Evolutionary conservation across 352 stramenopile genomes (phyloP).

Genomic region (Pythium diclinum): DNA sequence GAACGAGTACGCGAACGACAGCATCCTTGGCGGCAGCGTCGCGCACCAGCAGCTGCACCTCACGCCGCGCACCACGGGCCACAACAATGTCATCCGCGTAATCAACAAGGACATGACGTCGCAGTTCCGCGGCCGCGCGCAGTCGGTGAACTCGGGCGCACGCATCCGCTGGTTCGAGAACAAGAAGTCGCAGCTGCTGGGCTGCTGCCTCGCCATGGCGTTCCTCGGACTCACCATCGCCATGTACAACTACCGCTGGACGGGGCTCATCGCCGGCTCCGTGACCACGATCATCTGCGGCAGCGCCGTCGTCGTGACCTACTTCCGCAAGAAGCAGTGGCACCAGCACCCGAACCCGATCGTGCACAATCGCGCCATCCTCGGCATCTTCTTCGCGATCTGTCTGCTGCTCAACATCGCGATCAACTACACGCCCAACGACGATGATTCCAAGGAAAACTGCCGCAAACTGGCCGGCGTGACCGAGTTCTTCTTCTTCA

Average conservation of each 20-base stretch:
- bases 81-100: constrained; percentile 83
- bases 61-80: constrained; percentile 46
- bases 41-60: constrained; percentile 60
- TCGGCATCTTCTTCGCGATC: constrained; percentile 84
- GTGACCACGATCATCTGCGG: constrained; percentile 87
- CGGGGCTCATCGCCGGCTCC: constrained; percentile 80
- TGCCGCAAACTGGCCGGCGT: constrained; percentile 75
- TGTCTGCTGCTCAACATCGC: constrained; percentile 83
- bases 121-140: constrained; percentile 76
- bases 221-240: constrained; percentile 83
- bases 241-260: constrained; percentile 89
- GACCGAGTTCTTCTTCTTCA: constrained; percentile 90
- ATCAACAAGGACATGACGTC: constrained; percentile 90
- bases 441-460: constrained; percentile 38
- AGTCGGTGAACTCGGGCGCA: constrained; percentile 55
- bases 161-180: constrained; percentile 89
- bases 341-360: constrained; percentile 89
- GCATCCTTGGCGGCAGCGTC: constrained; percentile 34
- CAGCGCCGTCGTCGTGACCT: constrained; percentile 84
- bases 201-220: constrained; percentile 82
- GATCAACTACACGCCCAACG: constrained; percentile 69
- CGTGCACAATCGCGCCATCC: constrained; percentile 78
- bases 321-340: constrained; percentile 86
- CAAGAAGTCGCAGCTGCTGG: constrained; percentile 83
- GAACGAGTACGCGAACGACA: constrained; percentile 36